phyloP scores from a whole-genome alignment of 306 rosid genomes.

The Vigna radiata region DNA sequence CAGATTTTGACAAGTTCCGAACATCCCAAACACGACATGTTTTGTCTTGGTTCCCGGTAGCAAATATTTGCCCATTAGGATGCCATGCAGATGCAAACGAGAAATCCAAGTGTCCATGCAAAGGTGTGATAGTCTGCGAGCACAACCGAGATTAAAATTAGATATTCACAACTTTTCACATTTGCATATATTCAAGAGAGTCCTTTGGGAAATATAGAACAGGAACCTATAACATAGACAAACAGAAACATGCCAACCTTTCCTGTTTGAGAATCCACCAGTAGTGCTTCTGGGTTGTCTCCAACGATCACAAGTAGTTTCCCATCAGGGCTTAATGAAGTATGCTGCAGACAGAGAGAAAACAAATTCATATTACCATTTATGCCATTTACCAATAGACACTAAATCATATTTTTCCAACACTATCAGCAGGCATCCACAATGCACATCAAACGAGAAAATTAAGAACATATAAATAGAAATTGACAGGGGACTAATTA shows the following conservation, averaged over 20 bases:
- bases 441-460: conserved; percentile 12
- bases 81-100: conserved; percentile 97
- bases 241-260: conserved; percentile 61
- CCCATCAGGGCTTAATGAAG: conserved; percentile 81
- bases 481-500: neutral
- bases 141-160: conserved; percentile 43
- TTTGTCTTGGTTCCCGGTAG: conserved; percentile 95
- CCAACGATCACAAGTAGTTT: conserved; percentile 79
- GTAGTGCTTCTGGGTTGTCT: conserved; percentile 80
- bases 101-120: conserved; percentile 82
- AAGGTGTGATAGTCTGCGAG: conserved; percentile 62
- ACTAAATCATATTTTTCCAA: neutral
- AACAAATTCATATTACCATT: conserved; percentile 20
- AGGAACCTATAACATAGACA: conserved; percentile 19
- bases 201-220: conserved; percentile 19
- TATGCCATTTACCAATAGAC: conserved; percentile 7
- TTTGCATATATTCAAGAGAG: conserved; percentile 11
- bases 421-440: neutral
- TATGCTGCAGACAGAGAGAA: conserved; percentile 64
- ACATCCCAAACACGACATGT: conserved; percentile 89
- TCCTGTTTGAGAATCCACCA: conserved; percentile 91
- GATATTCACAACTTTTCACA: conserved; percentile 22
- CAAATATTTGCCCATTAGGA: conserved; percentile 73
- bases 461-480: neutral
- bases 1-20: conserved; percentile 78